phyloP scores from a whole-genome alignment of 2,329 filamentous ascomycete species.

The Pseudogymnoascus pannorum region DNA sequence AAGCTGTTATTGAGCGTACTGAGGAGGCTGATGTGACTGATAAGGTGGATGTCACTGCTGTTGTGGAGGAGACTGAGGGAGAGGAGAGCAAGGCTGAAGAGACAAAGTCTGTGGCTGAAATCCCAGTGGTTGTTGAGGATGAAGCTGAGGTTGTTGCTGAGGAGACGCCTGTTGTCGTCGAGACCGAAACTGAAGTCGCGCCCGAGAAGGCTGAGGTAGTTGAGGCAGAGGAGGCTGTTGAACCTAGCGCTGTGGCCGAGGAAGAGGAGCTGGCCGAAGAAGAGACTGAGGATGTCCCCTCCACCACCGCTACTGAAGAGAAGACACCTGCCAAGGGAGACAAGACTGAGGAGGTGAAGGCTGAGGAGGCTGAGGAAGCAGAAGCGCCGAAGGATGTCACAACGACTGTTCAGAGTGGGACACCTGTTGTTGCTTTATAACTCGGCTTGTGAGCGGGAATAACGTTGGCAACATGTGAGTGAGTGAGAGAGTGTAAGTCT shows the following conservation, averaged over 20 bases:
- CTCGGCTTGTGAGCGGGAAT: background rate
- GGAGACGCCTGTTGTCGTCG: background rate
- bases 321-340: background rate
- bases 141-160: constrained; percentile 14
- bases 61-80: background rate
- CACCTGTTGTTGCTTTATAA: background rate
- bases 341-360: background rate
- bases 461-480: background rate
- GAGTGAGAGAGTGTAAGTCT: background rate
- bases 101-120: background rate
- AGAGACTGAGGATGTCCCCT: background rate
- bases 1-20: background rate
- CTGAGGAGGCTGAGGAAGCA: background rate
- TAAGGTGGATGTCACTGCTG: background rate
- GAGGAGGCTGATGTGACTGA: background rate
- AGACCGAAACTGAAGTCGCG: background rate
- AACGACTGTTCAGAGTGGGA: background rate
- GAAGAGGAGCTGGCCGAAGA: constrained; percentile 6
- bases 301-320: background rate
- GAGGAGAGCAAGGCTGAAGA: background rate
- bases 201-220: background rate
- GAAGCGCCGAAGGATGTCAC: background rate
- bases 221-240: background rate
- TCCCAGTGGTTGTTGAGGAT: constrained; percentile 10
- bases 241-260: background rate